Conservation (phyloP, 2,329 filamentous ascomycete genomes). For the Claviceps quebecensis region DNA sequence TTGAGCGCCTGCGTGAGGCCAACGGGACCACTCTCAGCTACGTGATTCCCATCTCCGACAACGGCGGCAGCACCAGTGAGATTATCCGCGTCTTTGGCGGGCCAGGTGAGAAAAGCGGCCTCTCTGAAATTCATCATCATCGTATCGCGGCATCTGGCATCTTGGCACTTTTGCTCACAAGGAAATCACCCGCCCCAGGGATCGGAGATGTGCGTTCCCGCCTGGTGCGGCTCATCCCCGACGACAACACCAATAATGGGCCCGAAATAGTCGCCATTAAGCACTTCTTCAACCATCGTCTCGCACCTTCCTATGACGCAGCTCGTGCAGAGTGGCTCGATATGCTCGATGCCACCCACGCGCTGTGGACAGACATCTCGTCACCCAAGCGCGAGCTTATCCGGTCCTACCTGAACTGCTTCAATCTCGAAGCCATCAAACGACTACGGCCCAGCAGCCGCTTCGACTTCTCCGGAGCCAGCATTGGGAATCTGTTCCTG, state of each 20-base stretch:
- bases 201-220: slow-evolving; percentile 38
- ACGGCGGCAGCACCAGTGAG: slow-evolving; percentile 87
- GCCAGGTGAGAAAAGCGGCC: slow-evolving; percentile 44
- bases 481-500: slow-evolving; percentile 66
- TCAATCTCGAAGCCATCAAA: slow-evolving; percentile 69
- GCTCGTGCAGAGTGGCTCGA: slow-evolving; percentile 75
- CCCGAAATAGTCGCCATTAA: slow-evolving; percentile 63
- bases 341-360: slow-evolving; percentile 71
- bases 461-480: slow-evolving; percentile 66
- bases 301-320: slow-evolving; percentile 41
- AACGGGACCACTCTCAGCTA: slow-evolving; percentile 61
- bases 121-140: no score
- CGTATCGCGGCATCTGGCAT: no score
- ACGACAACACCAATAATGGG: slow-evolving; percentile 26
- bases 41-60: slow-evolving; percentile 90
- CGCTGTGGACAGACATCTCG: slow-evolving; percentile 58
- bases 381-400: slow-evolving; percentile 65
- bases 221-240: slow-evolving; percentile 77
- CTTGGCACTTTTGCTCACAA: no score
- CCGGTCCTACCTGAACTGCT: slow-evolving; percentile 59
- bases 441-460: slow-evolving; percentile 56
- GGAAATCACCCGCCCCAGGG: slow-evolving; percentile 31
- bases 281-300: slow-evolving; percentile 73
- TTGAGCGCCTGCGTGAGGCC: slow-evolving; percentile 50
- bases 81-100: slow-evolving; percentile 89